Conservation (phyloP, 2,329 filamentous ascomycete species). For the Sarocladium strictum region DNA sequence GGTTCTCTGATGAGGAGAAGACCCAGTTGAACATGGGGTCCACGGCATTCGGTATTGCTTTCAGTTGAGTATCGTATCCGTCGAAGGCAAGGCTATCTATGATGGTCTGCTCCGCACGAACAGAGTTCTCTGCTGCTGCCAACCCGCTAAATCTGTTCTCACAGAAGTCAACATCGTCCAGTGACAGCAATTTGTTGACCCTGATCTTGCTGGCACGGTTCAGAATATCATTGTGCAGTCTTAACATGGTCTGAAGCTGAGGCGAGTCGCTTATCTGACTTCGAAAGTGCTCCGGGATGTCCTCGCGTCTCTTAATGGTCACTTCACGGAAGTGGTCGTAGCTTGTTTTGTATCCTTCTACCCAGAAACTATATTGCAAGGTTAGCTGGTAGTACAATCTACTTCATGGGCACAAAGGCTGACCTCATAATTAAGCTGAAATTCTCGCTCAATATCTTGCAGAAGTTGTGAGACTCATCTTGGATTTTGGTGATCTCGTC, state of each 20-base stretch:
- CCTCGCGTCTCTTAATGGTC: neutral
- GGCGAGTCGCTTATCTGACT: neutral
- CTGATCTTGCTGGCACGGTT: neutral
- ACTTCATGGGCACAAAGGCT: neutral
- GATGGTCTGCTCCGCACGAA: neutral
- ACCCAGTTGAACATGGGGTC: slow-evolving; percentile 4
- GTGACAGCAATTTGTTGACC: neutral
- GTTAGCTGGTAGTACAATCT: neutral
- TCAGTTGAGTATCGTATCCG: neutral
- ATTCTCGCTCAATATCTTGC: neutral
- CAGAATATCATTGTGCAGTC: neutral
- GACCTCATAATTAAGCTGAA: neutral
- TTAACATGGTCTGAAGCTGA: neutral
- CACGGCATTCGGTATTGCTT: neutral
- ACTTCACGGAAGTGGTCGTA: neutral
- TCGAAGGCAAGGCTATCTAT: neutral
- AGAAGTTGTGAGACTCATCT: neutral
- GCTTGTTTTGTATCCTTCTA: neutral
- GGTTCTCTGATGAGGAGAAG: neutral
- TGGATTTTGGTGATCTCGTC: neutral
- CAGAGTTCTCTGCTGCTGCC: neutral
- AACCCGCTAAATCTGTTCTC: neutral
- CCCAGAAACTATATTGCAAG: neutral
- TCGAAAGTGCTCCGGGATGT: neutral
- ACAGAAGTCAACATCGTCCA: neutral